Evolutionary conservation across 441 rosid species (phyloP), one percentile per base, ranked within the genome.

Genomic region (Syzygium malaccense): DNA sequence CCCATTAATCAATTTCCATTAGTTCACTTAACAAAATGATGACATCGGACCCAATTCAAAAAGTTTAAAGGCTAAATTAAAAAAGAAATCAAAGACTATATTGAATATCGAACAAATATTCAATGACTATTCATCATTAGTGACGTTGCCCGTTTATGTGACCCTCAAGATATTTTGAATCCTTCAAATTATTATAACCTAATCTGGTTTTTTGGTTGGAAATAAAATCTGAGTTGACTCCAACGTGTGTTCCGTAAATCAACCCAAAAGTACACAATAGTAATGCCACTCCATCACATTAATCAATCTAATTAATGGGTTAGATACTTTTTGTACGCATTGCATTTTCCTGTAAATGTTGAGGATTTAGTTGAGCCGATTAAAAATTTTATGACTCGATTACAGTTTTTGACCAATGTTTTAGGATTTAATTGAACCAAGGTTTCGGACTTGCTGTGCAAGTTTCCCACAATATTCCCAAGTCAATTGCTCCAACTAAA

Each of bases 111-210:
- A 64, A 30, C 71, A 30, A 4, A 66, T 17, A 8, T 66, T 66
- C 57, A 55, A 17, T n/a, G 25, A 66, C 37, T 66, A 66, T 10
- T 66, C 41, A 66, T 30, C 41, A 30, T 66, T 25, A 17, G 9
- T 45, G 25, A 18, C 23, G 15, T 64, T 30, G 20, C 23, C 23
- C 11, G 1, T 30, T 1, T 64, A 4, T 8, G 41, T 0, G 0
- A 64, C 41, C 37, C 37, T 3, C 6, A 17, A 30, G 9, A 64
- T 64, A 8, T 17, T 66, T 32, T 3, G 45, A 32, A 9, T 66
- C 78, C 78, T 32, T 66, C 45, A 2, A 66, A 17, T 66, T 66
- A 32, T 18, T 0, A 32, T 11, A 66, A 4, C 1, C 0, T 32
- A 66, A 66, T 66, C 32, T 8, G 4, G 78, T 17, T 66, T 66